These are phyloP conservation scores for Larix kaempferi DNA, from an alignment of 75 land plant genomes.

Conservation along the genomic window DNA sequence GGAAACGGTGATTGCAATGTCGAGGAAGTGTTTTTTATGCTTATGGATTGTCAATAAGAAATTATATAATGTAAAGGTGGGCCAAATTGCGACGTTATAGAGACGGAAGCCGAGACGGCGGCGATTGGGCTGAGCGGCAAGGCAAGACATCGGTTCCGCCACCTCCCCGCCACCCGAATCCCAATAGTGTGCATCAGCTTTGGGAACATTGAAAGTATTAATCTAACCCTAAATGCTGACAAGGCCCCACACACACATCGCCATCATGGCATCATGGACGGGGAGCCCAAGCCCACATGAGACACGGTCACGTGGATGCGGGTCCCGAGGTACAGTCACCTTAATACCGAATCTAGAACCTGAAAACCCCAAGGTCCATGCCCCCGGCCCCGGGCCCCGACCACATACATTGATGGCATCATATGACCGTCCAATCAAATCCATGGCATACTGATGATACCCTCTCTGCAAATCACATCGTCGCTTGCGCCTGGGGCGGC, in stretches of 20 bases:
- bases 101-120: background rate
- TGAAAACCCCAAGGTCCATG: no score
- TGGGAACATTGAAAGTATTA: background rate
- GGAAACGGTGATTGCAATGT: no score
- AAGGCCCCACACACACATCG: background rate
- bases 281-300: background rate
- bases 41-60: no score
- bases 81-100: no score
- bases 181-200: background rate
- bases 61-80: background rate
- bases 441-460: background rate
- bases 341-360: no score
- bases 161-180: background rate
- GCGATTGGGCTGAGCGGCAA: background rate
- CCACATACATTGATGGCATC: background rate
- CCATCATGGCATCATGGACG: background rate
- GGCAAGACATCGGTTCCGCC: no score
- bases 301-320: constrained; percentile 8
- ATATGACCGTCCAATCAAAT: background rate
- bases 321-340: background rate
- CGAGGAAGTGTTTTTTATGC: no score
- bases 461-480: constrained; percentile 4
- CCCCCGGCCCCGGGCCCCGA: no score
- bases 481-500: constrained; percentile 6
- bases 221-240: background rate